phyloP scores from a whole-genome alignment of 306 rosid genomes.

The Vicia faba region DNA sequence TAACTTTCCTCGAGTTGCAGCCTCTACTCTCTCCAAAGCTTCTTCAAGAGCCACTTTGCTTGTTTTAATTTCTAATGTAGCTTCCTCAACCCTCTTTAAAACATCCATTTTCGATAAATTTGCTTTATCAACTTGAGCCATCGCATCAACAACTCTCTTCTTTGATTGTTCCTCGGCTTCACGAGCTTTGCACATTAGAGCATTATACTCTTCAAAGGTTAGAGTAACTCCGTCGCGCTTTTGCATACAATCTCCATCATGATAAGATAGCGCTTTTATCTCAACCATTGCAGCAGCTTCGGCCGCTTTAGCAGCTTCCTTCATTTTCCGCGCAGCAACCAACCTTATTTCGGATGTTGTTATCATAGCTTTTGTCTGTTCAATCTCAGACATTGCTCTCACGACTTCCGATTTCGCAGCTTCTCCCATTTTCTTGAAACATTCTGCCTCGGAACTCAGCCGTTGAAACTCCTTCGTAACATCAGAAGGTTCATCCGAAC shows the following conservation, averaged over 20 bases:
- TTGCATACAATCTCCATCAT: constrained; percentile 41
- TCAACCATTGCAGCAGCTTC: constrained; percentile 78
- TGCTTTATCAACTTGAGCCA: constrained; percentile 75
- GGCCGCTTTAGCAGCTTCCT: constrained; percentile 91
- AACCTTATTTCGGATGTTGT: constrained; percentile 78
- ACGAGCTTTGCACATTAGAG: constrained; percentile 58
- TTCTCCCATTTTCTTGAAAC: constrained; percentile 74
- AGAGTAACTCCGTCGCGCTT: constrained; percentile 62
- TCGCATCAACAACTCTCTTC: constrained; percentile 65
- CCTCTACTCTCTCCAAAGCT: constrained; percentile 82
- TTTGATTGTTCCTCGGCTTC: constrained; percentile 68
- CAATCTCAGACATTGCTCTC: constrained; percentile 73
- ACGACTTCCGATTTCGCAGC: constrained; percentile 63
- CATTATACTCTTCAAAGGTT: constrained; percentile 69
- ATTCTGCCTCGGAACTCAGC: constrained; percentile 69
- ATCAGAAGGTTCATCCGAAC: constrained; percentile 50
- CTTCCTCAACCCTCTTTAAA: constrained; percentile 74
- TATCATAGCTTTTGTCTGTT: constrained; percentile 68
- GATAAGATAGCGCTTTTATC: constrained; percentile 65
- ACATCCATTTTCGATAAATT: constrained; percentile 62
- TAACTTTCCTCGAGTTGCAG: constrained; percentile 77
- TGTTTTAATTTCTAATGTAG: constrained; percentile 72
- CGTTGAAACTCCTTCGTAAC: constrained; percentile 68
- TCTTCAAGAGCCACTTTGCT: constrained; percentile 76
- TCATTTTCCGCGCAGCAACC: constrained; percentile 90